Base-by-base conservation (phyloP, 1,139 yeast genomes). In the Saccharomyces hybrid region DNA sequence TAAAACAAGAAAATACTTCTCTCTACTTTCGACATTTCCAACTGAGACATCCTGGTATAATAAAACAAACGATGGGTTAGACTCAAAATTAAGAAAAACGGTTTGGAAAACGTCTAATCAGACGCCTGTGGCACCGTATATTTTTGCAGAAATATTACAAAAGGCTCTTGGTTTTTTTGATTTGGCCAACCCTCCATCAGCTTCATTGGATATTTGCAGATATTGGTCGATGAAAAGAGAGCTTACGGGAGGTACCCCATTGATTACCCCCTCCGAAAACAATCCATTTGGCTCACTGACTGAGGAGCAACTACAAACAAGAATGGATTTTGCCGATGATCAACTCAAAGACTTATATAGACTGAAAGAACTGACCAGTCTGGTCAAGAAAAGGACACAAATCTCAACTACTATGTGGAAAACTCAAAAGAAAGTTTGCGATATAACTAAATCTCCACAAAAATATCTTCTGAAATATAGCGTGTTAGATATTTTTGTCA, bases 161-260 rank as follows among this genome's bases (percentile, higher is more conserved):
- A 59, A 63, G 11, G 73, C 79, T 42, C 62, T 83, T 50, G 55
- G 55, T 3, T 50, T 69, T 62, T 53, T 69, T 31, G 63, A 60
- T 34, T 49, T 69, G 26, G 64, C 64, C 2, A 77, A 76, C 50
- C 57, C 74, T 5, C 69, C 71, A 7, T 59, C 62, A 1, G 68
- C 81, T 11, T 72, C 86, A 6, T 71, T 76, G 46, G 80, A 80
- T 49, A 66, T 89, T 20, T 84, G 95, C 59, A 81, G 83, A 58
- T 89, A 88, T 64, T 91, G 96, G 96, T 82, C 93, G 26, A 75
- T 90, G 71, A 90, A 91, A 68, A 73, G 95, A 53, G 93, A 88
- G 62, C 68, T 75, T 61, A 83, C 83, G 58, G 77, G 84, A 32
- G 95, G 95, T 1, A 90, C 93, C 0, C 84, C 95, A 2, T 71